Conservation (phyloP, 2,329 filamentous ascomycete species). For the Seiridium cupressi region DNA sequence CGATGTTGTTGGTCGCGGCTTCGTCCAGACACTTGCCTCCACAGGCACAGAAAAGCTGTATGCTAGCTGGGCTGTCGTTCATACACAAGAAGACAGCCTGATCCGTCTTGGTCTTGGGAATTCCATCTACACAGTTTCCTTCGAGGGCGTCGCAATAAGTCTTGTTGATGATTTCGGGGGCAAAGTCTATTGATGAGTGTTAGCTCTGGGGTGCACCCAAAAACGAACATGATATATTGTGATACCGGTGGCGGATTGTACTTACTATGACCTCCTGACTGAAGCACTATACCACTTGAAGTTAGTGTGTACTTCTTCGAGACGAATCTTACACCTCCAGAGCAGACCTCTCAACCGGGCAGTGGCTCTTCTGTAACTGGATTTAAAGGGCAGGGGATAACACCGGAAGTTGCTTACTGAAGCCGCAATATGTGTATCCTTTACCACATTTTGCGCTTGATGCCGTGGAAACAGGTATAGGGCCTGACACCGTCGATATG, state of each 20-base stretch:
- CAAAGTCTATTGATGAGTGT: constrained; percentile 19
- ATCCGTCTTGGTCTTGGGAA: constrained; percentile 21
- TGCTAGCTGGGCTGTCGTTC: constrained; percentile 24
- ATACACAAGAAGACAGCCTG: constrained; percentile 30
- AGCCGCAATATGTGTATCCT: constrained; percentile 30
- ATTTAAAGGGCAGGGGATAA: no score
- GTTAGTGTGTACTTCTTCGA: no score
- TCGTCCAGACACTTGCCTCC: constrained; percentile 26
- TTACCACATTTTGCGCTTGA: constrained; percentile 26
- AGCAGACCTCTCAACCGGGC: no score
- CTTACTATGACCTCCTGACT: constrained; percentile 24
- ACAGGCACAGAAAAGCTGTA: constrained; percentile 28
- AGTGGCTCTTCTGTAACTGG: no score
- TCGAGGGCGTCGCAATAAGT: constrained; percentile 26
- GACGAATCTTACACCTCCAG: no score
- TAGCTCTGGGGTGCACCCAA: not conserved
- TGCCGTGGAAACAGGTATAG: constrained; percentile 5
- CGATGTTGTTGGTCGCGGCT: constrained; percentile 26
- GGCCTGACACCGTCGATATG: not conserved
- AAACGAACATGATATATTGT: not conserved
- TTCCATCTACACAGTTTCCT: constrained; percentile 21
- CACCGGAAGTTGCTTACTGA: constrained; percentile 7
- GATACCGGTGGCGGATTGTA: not conserved
- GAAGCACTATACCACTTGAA: constrained; percentile 14
- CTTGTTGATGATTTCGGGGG: constrained; percentile 21